Base-by-base conservation (phyloP, 2,329 filamentous ascomycete species). In the Fusarium graminum region DNA sequence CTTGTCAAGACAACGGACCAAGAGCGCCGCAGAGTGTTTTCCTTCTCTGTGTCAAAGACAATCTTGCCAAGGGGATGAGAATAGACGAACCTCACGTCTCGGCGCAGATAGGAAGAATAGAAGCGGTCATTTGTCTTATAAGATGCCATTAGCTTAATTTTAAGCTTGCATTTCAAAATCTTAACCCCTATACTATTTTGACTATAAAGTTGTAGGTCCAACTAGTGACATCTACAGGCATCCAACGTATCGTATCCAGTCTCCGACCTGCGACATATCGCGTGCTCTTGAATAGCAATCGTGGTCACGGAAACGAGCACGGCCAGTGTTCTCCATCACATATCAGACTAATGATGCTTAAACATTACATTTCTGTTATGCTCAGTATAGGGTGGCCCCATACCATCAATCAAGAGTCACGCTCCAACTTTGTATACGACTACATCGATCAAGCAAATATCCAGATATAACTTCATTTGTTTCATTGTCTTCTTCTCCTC, bases 401-500 rank as follows among this genome's bases (percentile, higher is more conserved):
- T 34, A 26, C 19, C 42, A 44, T 9, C 6, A 17, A n/a, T 36
- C n/a, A 4, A 40, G 34, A 14, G 9, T n/a, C 30, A 34, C n/a
- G 22, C 43, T 43, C 54, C 30, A 43, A 43, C 11, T 43, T 16
- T 41, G 41, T 39, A 38, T 8, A 42, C 11, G 12, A 25, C 7
- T 7, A 45, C 19, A 17, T n/a, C 14, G n/a, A 28, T 22, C 30
- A 53, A 25, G 8, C 16, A 29, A 29, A 29, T 12, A 29, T 36
- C 34, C 38, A 40, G 22, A 32, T 22, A 10, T 41, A 8, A 32
- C 29, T 52, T 17, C 25, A 47, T 63, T 71, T 46, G 52, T 57
- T 62, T 55, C 45, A 44, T 64, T 8, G 38, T 67, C 60, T 59
- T 58, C 54, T 67, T 67, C 51, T 34, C 54, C 63, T 60, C 49